Evolutionary conservation across 139 green algal genomes (phyloP), one percentile per base, ranked within the genome.

Genomic region (Tetraselmis striata): DNA sequence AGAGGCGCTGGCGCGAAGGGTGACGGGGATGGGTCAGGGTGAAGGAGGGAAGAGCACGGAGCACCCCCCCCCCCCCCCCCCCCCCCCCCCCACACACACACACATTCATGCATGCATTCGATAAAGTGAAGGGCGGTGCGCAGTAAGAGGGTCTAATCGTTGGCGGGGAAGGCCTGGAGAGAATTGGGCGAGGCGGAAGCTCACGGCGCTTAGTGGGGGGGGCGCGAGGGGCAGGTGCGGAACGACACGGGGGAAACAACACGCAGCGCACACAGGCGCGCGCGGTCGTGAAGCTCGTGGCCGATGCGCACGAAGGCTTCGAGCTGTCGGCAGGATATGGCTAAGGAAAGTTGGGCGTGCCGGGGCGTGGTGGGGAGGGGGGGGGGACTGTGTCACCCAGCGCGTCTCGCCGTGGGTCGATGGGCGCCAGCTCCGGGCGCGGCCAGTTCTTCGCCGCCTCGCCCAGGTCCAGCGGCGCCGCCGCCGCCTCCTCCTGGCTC

Each of bases 361-460:
- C n/a, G n/a, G n/a, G n/a, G n/a, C n/a, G n/a, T n/a, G n/a, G n/a
- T n/a, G n/a, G n/a, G n/a, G n/a, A n/a, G n/a, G n/a, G n/a, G 76
- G n/a, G 25, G 26, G 22, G 25, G 26, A n/a, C 26, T 18, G 26
- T 77, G 18, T 79, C 28, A 28, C 28, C 27, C 2, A 28, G 76
- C 27, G 28, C 5, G n/a, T 28, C 76, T 11, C 28, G 76, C 28
- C 2, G 31, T 1, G 76, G 28, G 76, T 79, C 28, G 28, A 79
- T 79, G 2, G 27, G 1, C n/a, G 76, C 23, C 2, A 29, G 28
- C 27, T 79, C 76, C 22, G 76, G 76, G 2, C 76, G 27, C n/a
- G 76, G 28, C 76, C 76, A 79, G 76, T 79, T 79, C 28, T 45
- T 32, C 29, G 23, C 76, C 2, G 27, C 28, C 76, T 79, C 28